Base-by-base conservation (phyloP, 345 rosid species). In the Linum trigynum region DNA sequence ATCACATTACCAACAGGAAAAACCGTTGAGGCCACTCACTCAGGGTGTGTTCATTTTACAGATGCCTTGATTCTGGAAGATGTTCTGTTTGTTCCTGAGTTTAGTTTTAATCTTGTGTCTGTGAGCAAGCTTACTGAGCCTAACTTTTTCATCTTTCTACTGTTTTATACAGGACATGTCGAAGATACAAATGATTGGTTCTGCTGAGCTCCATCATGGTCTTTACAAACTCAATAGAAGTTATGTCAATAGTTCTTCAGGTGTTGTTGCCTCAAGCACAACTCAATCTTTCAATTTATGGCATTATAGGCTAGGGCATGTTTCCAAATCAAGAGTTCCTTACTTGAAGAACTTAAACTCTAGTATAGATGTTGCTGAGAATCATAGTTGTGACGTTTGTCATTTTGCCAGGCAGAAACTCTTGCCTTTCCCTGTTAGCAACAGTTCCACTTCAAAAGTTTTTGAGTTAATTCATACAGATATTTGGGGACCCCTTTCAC, bases 401-500 rank as follows among this genome's bases (percentile, higher is more conserved):
- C 61, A 8, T 2, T 53, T 51, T 35, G 51, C 51, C 6, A 61
- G 61, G 61, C 40, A 68, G 38, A 68, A n/a, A 3, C 0, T 38
- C 2, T 36, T 5, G 8, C 7, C 39, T 9, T 68, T 68, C 61
- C 11, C 66, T 37, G 51, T 39, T n/a, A 68, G 66, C 51, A 8
- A 15, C 2, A 50, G 62, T 62, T 1, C 0, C 9, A 39, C 45
- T 7, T 14, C n/a, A 45, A 14, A 23, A 15, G 38, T n/a, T 4
- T 67, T 59, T 67, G 36, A 39, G 1, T 23, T 67, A 41, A 58
- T 67, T 10, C 56, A 67, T 58, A 14, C 59, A 43, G 70, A 67
- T 36, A 67, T 41, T 36, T 67, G 58, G 58, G 64, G 64, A 7
- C 55, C 55, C 7, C 43, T 59, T 10, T 41, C 45, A 0, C n/a